A percentile compares a stretch with the other conserved stretches of the same genome.
These are phyloP conservation scores for Chalciporus piperatus DNA, from an alignment of 768 basidiomycete species.

Conservation along the genomic window DNA sequence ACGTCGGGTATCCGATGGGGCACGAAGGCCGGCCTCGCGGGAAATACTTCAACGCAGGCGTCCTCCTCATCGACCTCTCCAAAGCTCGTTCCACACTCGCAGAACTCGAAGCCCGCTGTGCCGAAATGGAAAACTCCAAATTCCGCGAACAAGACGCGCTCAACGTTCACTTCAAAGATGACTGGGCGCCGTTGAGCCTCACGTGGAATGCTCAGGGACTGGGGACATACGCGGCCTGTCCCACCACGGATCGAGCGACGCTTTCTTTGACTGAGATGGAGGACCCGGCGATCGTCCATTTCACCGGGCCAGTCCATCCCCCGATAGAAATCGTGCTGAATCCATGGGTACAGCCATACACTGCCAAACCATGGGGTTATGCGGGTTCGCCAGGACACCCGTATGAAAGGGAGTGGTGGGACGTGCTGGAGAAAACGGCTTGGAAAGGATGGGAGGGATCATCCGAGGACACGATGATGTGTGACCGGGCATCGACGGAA, in stretches of 20 bases:
- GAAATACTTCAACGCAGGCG: conserved; percentile 56
- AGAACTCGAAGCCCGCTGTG: conserved; percentile 27
- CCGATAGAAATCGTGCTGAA: conserved; percentile 44
- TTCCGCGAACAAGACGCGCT: conserved; percentile 52
- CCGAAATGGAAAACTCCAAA: conserved; percentile 26
- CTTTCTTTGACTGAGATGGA: conserved; percentile 36
- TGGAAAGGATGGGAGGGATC: conserved; percentile 40
- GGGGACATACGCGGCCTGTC: conserved; percentile 46
- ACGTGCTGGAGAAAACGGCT: conserved; percentile 36
- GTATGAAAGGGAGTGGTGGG: conserved; percentile 48
- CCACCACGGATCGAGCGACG: conserved; percentile 34
- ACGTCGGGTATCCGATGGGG: conserved; percentile 51
- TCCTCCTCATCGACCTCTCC: conserved; percentile 50
- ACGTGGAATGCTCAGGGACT: conserved; percentile 58
- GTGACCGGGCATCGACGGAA: conserved; percentile 10
- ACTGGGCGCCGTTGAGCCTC: conserved; percentile 42
- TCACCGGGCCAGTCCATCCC: conserved; percentile 56
- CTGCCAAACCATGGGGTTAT: conserved; percentile 59
- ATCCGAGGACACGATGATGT: conserved; percentile 17
- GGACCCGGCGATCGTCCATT: conserved; percentile 50
- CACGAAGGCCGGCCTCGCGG: conserved; percentile 32
- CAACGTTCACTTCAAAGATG: conserved; percentile 42
- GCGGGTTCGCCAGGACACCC: conserved; percentile 52
- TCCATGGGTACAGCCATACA: conserved; percentile 50
- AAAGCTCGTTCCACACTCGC: conserved; percentile 28